Percentiles rank a stretch among this genome's conserved stretches.
Evolutionary conservation across 2,329 filamentous ascomycete genomes (phyloP).

Genomic region (Aspergillus eucalypticola): DNA sequence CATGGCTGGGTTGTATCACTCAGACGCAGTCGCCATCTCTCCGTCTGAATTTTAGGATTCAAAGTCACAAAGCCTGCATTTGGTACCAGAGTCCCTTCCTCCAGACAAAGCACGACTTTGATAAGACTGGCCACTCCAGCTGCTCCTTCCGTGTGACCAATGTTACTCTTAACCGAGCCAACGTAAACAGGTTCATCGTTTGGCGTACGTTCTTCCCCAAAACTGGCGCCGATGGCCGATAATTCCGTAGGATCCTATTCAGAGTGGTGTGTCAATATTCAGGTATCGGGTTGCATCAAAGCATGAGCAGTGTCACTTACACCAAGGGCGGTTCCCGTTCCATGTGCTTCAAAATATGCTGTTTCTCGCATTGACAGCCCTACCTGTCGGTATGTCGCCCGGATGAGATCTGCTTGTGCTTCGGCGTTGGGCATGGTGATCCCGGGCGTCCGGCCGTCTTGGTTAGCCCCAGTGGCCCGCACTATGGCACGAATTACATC

Average conservation of each 20-base stretch:
- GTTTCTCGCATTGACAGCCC: constrained; percentile 21
- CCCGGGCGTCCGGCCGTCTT: constrained; percentile 41
- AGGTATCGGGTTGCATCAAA: too few species aligned
- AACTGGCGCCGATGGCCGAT: constrained; percentile 19
- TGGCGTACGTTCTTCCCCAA: constrained; percentile 16
- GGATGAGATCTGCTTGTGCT: constrained; percentile 42
- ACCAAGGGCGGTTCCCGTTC: constrained; percentile 42
- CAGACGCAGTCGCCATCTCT: constrained; percentile 21
- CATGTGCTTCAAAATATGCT: constrained; percentile 43
- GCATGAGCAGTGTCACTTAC: constrained; percentile 10
- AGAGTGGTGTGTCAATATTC: too few species aligned
- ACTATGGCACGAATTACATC: constrained; percentile 36
- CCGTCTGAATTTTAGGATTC: constrained; percentile 43
- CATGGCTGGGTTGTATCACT: constrained; percentile 21
- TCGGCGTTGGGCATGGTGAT: constrained; percentile 44
- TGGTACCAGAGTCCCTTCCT: constrained; percentile 43
- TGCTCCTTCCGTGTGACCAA: constrained; percentile 54
- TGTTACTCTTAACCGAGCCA: constrained; percentile 35
- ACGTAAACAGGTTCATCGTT: constrained; percentile 25
- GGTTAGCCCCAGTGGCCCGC: constrained; percentile 25
- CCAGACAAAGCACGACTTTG: constrained; percentile 47
- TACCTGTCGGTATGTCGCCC: constrained; percentile 33
- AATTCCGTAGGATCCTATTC: constrained; percentile 20
- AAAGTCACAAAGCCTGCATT: constrained; percentile 48
- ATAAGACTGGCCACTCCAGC: constrained; percentile 54